Base-by-base conservation (phyloP, 108 stramenopile genomes). In the Pseudonitzschia pungens region DNA sequence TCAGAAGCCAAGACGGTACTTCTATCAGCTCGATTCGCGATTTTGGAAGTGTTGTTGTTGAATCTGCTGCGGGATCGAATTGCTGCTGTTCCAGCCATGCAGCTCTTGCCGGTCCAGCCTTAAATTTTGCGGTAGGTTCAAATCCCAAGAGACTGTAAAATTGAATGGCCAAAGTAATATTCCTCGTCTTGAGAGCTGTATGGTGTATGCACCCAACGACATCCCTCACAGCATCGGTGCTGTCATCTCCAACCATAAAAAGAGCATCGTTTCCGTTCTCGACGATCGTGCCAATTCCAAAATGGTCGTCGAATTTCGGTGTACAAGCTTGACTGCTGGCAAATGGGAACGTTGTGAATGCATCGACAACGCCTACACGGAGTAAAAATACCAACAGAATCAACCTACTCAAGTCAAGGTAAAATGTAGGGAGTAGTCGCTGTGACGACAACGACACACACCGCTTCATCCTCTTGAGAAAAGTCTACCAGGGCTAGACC, bases 71-170 rank as follows among this genome's bases (percentile, higher is more conserved):
- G 22, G 7, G 15, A 51, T 45, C 27, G 3, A 4, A 26, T 10
- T 22, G 26, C 43, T 48, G 43, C 31, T 54, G 40, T 11, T 76
- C 57, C 42, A 95, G 71, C 91, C 91, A 95, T 4, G 91, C 91
- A 11, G 85, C 87, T 21, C 84, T 78, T 12, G 91, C 90, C 9
- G 89, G 87, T 50, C 93, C 94, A 18, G 87, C 84, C 26, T 85
- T 71, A 62, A 95, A 95, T 72, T 89, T 86, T 18, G 81, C 57
- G 44, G 84, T 80, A 0, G 86, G 77, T 55, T 81, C 77, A 80
- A 88, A 92, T 31, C 88, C 94, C 9, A 95, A 73, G 45, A 95
- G 79, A 12, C 85, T 81, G 58, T 95, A 95, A 69, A 95, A 92
- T 60, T 91, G 62, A 22, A 95, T 86, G 44, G 94, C 90, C 12